Conservation (phyloP, 305 asterid genomes). For the Coffea humblotiana region DNA sequence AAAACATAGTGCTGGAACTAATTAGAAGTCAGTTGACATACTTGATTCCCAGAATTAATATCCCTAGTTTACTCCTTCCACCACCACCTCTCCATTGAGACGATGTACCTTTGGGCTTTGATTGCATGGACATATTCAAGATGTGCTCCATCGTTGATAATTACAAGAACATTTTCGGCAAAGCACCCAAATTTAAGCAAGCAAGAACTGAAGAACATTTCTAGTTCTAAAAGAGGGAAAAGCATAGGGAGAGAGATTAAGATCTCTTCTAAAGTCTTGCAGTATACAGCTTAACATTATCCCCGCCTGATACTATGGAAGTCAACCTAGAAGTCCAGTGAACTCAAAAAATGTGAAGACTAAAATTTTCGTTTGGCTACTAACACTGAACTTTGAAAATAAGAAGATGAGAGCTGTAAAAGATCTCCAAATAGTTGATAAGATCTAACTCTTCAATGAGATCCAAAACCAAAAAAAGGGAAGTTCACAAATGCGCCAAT, state of each 20-base stretch:
- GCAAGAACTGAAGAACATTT: background rate
- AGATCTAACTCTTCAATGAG: constrained; percentile 11
- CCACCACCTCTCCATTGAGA: background rate
- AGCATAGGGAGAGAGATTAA: background rate
- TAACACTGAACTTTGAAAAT: background rate
- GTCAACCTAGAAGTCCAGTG: background rate
- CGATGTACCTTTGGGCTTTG: background rate
- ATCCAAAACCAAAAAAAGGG: background rate
- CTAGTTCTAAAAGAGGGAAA: background rate
- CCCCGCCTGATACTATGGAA: background rate
- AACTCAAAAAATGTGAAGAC: background rate
- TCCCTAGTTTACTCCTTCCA: background rate
- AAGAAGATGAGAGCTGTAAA: background rate
- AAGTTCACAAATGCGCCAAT: constrained; percentile 1
- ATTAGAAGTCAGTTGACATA: background rate
- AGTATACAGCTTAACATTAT: background rate
- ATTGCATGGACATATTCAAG: background rate
- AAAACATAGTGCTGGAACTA: no score
- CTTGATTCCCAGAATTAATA: background rate
- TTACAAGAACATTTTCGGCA: no score
- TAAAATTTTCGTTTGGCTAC: background rate
- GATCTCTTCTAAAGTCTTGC: background rate
- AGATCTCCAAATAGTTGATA: background rate
- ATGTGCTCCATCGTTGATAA: background rate
- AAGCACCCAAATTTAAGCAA: background rate